A percentile compares a stretch with the other conserved stretches of the same genome.
Evolutionary conservation across 768 basidiomycete genomes (phyloP).

Genomic region (Asterophora parasitica): DNA sequence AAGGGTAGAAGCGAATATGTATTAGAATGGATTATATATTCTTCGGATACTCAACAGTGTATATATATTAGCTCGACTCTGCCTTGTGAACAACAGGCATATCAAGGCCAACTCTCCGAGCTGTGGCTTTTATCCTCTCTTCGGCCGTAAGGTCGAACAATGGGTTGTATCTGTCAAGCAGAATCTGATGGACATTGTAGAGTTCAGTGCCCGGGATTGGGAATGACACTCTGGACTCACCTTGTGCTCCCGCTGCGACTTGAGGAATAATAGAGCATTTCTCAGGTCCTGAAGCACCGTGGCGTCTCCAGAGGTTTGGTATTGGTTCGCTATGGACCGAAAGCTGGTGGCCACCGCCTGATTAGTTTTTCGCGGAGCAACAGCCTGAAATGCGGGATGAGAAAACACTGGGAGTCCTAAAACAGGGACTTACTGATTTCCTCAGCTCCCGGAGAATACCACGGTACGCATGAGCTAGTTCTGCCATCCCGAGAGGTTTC

Average conservation of each 20-base stretch:
- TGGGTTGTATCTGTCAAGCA: conserved; percentile 88
- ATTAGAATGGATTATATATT: neutral
- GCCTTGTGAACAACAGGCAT: conserved; percentile 54
- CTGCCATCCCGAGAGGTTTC: conserved; percentile 15
- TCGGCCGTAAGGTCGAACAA: conserved; percentile 71
- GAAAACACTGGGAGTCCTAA: neutral
- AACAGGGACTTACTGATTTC: conserved; percentile 37
- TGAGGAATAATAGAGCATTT: conserved; percentile 62
- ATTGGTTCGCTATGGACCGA: conserved; percentile 49
- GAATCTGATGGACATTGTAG: conserved; percentile 38
- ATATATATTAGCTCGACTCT: conserved; percentile 6
- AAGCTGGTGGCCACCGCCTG: conserved; percentile 42
- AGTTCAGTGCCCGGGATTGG: neutral
- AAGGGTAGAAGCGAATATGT: neutral
- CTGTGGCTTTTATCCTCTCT: conserved; percentile 81
- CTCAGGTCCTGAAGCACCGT: conserved; percentile 44
- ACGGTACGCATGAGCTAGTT: conserved; percentile 35
- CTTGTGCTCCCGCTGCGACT: conserved; percentile 72
- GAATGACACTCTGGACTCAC: conserved; percentile 32
- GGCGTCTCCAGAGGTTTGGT: conserved; percentile 22
- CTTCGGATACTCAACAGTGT: neutral
- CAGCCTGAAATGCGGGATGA: conserved; percentile 20
- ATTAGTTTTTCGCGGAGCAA: conserved; percentile 34
- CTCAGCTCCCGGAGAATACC: conserved; percentile 50
- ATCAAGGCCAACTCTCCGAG: conserved; percentile 80